phyloP scores from a whole-genome alignment of 1,139 yeast genomes.

The Candida gigantensis region DNA sequence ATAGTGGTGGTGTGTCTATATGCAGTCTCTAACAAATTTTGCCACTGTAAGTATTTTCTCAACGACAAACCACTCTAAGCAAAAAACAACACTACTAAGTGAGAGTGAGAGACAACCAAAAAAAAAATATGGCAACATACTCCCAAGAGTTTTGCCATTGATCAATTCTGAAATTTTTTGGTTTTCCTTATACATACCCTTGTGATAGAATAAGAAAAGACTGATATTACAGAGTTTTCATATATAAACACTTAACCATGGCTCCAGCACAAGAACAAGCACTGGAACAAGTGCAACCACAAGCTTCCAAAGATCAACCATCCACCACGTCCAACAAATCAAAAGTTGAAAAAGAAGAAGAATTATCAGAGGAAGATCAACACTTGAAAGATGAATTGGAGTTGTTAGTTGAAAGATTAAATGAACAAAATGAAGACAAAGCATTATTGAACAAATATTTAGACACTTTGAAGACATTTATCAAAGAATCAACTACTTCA shows the following conservation, averaged over 20 bases:
- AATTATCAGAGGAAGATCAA: slow-evolving; percentile 90
- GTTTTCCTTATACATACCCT: not conserved
- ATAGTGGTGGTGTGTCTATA: too few species aligned
- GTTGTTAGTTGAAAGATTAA: slow-evolving; percentile 76
- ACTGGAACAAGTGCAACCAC: slow-evolving; percentile 9
- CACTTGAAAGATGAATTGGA: slow-evolving; percentile 87
- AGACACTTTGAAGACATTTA: slow-evolving; percentile 68
- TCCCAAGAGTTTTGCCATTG: too few species aligned
- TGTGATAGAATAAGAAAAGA: too few species aligned
- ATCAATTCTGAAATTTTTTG: too few species aligned
- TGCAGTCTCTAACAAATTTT: too few species aligned
- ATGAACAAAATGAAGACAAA: slow-evolving; percentile 41
- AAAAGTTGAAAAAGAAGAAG: slow-evolving; percentile 57
- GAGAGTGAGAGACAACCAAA: too few species aligned
- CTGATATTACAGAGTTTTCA: too few species aligned
- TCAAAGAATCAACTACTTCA: slow-evolving; percentile 92
- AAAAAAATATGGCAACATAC: slow-evolving; percentile 4
- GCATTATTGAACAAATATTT: slow-evolving; percentile 60
- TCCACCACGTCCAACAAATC: slow-evolving; percentile 12
- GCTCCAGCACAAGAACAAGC: slow-evolving; percentile 25
- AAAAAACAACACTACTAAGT: slow-evolving; percentile 1
- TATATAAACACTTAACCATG: slow-evolving; percentile 13
- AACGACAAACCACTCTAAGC: slow-evolving; percentile 11
- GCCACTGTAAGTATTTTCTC: slow-evolving; percentile 1
- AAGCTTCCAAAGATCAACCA: slow-evolving; percentile 16